Base-by-base conservation (phyloP, 1,284 basidiomycete species). In the Wolfiporia cocos region DNA sequence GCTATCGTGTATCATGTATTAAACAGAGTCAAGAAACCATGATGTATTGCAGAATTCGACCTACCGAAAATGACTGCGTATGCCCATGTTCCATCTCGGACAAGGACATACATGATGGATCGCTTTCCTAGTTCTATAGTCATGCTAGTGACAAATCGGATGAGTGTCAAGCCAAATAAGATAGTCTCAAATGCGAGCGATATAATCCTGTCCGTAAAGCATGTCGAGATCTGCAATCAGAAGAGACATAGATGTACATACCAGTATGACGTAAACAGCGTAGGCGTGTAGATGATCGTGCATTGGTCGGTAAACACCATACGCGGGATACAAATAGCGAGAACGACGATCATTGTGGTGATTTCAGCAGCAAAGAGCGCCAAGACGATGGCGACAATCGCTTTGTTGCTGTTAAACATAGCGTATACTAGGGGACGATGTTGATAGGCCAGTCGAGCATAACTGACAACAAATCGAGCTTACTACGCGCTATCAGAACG, bases 401-500 rank as follows among this genome's bases (percentile, higher is more conserved):
- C 14, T 28, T 5, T 28, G 19, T 38, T 38, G 24, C 17, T 5
- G n/a, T 38, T 29, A 17, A 26, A 38, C 23, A 38, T 10, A 5
- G 24, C 37, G 18, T 38, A 38, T 24, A 38, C 37, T 38, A 15
- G 19, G 23, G 10, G 5, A 29, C 5, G 21, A 18, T 10, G 11
- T 34, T 19, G 23, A 34, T 14, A 4, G 15, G 4, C 5, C 9
- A 4, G n/a, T 23, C 5, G 7, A 6, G 9, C 4, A 10, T 18
- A 18, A 9, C 9, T 14, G 26, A 19, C 17, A 9, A 11, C 21
- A 5, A 5, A 18, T 28, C 22, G 5, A 24, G 42, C 51, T 18
- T 17, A 52, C 51, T 33, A 5, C 49, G 46, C 6, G 48, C 30
- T 18, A 52, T 49, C 2, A 52, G 37, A 11, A 50, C 30, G 18